phyloP scores from a whole-genome alignment of 2,329 filamentous ascomycete genomes.

The Colletotrichum sp. region DNA sequence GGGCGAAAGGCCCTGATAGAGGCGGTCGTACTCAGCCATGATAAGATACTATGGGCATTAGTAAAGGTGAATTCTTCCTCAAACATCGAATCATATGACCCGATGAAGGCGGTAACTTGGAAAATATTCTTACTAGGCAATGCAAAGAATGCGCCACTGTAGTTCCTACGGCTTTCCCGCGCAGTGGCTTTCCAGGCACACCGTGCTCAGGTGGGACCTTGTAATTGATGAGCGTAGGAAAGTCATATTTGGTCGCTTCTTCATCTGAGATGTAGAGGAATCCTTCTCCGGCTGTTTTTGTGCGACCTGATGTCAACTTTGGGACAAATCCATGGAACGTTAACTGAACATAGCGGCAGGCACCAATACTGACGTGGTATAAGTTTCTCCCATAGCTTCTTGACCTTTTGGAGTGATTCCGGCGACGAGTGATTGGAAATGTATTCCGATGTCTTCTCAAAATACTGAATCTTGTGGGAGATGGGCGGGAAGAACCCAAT shows the following conservation, averaged over 20 bases:
- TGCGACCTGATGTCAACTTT: not conserved
- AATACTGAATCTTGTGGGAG: not conserved
- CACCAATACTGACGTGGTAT: not conserved
- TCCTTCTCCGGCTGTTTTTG: not conserved
- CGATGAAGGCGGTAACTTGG: not conserved
- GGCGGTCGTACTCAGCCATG: not conserved
- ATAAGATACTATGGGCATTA: not conserved
- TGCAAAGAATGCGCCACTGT: not conserved
- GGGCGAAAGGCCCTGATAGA: not conserved
- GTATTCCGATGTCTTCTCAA: not conserved
- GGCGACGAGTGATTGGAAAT: not conserved
- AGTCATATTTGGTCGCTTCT: not conserved
- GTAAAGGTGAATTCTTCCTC: not conserved
- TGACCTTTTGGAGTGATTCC: not conserved
- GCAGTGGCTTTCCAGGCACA: not conserved
- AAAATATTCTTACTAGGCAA: not conserved
- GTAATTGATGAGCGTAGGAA: not conserved
- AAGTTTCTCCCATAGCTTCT: not conserved
- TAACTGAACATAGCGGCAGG: not conserved
- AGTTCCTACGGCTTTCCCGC: not conserved
- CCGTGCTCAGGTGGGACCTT: not conserved
- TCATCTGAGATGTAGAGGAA: not conserved
- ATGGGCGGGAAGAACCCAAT: not conserved
- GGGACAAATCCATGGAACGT: not conserved
- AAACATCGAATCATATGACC: not conserved